Evolutionary conservation across 1,139 yeast genomes (phyloP).

Genomic region (Sugiyamaella grinbergsii): DNA sequence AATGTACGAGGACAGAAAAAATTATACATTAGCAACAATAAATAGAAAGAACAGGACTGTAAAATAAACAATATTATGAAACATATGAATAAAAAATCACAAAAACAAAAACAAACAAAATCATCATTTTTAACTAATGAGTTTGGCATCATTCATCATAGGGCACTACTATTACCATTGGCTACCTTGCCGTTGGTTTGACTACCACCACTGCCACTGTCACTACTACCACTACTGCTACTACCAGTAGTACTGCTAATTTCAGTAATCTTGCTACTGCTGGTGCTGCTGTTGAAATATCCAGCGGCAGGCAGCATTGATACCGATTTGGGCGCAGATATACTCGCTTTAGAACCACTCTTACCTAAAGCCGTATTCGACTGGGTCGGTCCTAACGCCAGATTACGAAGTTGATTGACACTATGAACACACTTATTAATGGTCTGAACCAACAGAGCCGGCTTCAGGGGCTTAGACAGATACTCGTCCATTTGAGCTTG

Average conservation of each 20-base stretch:
- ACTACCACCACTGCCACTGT: constrained; percentile 5
- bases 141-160: constrained; percentile 8
- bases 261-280: constrained; percentile 1
- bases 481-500: constrained; percentile 93
- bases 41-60: too few species aligned
- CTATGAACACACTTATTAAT: constrained; percentile 77
- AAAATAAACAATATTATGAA: constrained; percentile 10
- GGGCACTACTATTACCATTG: constrained; percentile 4
- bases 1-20: neutral
- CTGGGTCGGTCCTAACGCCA: constrained; percentile 43
- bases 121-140: neutral
- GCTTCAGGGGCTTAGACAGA: constrained; percentile 82
- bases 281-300: constrained; percentile 2
- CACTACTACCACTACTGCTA: constrained; percentile 10
- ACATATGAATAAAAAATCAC: neutral
- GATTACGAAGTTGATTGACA: constrained; percentile 44
- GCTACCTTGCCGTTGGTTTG: constrained; percentile 6
- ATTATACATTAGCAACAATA: constrained; percentile 16
- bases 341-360: constrained; percentile 1
- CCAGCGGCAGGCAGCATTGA: constrained; percentile 20
- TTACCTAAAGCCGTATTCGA: constrained; percentile 5
- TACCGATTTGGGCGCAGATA: constrained; percentile 14
- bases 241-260: neutral
- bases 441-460: constrained; percentile 78
- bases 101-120: constrained; percentile 1